A percentile compares a stretch with the other conserved stretches of the same genome.
Evolutionary conservation across 2,329 filamentous ascomycete genomes (phyloP).

Genomic region (Cladophialophora carrionii): DNA sequence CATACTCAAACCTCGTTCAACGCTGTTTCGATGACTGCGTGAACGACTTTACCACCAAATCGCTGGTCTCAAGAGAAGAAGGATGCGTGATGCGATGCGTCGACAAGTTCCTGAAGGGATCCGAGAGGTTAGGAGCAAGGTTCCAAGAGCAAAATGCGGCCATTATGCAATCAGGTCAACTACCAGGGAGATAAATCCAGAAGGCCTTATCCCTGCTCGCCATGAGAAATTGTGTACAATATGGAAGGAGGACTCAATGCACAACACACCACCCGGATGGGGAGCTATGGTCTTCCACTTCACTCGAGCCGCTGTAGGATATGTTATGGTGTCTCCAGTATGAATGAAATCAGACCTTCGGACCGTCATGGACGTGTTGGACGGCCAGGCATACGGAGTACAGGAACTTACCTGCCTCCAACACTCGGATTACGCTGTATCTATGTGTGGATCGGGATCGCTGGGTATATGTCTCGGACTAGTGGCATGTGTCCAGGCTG

Average conservation of each 20-base stretch:
- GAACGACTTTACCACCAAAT: conserved; percentile 98
- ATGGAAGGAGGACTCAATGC: background rate
- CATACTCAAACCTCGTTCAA: conserved; percentile 64
- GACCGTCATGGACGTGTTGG: background rate
- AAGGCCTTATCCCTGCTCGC: background rate
- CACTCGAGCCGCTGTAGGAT: background rate
- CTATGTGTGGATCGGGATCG: background rate
- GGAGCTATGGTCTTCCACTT: background rate
- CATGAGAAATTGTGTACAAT: conserved; percentile 11
- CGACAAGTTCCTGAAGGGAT: conserved; percentile 91
- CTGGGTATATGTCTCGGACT: background rate
- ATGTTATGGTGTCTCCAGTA: background rate
- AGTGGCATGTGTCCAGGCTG: background rate
- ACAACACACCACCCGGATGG: background rate
- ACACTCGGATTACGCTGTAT: background rate
- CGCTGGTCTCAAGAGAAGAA: conserved; percentile 82
- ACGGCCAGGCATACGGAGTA: background rate
- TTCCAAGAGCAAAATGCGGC: conserved; percentile 77
- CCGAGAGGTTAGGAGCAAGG: conserved; percentile 85
- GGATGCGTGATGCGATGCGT: conserved; percentile 94
- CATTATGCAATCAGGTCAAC: conserved; percentile 64
- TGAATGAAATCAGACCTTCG: background rate
- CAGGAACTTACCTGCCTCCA: background rate
- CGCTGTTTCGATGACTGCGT: conserved; percentile 94
- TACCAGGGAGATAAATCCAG: conserved; percentile 49